Base-by-base conservation (phyloP, 2,329 filamentous ascomycete genomes). In the Calonectria ilicicola region DNA sequence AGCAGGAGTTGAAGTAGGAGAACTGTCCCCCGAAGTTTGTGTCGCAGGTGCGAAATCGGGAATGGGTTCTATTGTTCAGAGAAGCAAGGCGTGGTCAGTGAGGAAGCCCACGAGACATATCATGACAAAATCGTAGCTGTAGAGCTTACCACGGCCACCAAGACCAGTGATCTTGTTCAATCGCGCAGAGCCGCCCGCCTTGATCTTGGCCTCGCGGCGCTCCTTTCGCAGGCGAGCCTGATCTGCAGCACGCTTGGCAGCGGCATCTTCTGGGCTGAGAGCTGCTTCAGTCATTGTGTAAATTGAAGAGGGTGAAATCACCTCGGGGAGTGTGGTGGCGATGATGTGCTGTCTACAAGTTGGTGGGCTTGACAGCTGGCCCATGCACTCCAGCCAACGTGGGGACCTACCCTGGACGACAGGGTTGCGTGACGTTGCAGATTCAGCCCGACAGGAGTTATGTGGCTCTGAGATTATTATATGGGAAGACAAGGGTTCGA, bases 201-300 rank as follows among this genome's bases (percentile, higher is more conserved):
- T 91, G 84, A 96, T 92, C 87, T 96, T 96, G 70, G 93, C 94
- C 82, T 95, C 93, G 62, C 94, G 90, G 46, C 93, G 91, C 83
- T 96, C 94, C 83, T 95, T 94, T 77, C 94, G 93, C 70, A 95
- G 87, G 58, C 94, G 91, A 44, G 93, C 92, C 83, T 95, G 92
- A 75, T 93, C 91, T 29, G 88, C 85, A 3, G 90, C 89, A 73
- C 89, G 85, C 72, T 87, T 85, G 17, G 88, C 86, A 2, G 87
- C 88, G 2, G 87, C 86, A 72, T 89, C 87, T 81, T 72, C 78
- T 27, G 83, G 79, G 17, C 81, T 82, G 49, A 81, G 77, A 29
- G 78, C 76, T 49, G 75, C 74, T 51, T 88, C 86, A 6, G 85
- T 81, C 87, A 89, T 88, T 75, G 60, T 47, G 72, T 42, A 40